Percentiles rank a stretch among this genome's conserved stretches.
phyloP scores from a whole-genome alignment of 768 basidiomycete genomes.

The Pleurotus citrinopileatus region DNA sequence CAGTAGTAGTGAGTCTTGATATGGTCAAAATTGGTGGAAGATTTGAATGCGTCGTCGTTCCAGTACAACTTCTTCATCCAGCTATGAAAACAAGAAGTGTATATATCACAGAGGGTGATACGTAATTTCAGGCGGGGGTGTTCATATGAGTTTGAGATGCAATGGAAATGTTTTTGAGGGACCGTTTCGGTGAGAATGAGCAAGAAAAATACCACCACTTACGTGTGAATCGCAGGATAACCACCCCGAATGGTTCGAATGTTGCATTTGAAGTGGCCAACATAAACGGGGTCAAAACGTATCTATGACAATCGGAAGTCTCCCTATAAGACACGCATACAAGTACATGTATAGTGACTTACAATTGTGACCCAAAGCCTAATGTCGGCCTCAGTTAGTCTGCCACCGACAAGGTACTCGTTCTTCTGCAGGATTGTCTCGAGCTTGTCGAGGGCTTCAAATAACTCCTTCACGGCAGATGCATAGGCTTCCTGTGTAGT shows the following conservation, averaged over 20 bases:
- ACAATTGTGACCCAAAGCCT: constrained; percentile 94
- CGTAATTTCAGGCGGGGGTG: too few species aligned
- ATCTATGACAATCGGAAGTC: constrained; percentile 38
- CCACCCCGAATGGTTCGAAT: constrained; percentile 79
- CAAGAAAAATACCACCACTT: constrained; percentile 16
- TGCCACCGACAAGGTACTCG: constrained; percentile 81
- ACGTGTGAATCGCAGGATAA: constrained; percentile 80
- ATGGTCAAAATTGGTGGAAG: constrained; percentile 86
- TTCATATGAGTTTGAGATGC: too few species aligned
- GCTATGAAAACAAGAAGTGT: too few species aligned
- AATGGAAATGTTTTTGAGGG: too few species aligned
- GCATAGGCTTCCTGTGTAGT: constrained; percentile 79
- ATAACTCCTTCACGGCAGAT: constrained; percentile 68
- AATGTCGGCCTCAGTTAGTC: constrained; percentile 80
- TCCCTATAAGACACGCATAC: not conserved
- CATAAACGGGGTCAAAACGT: constrained; percentile 89
- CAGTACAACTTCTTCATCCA: constrained; percentile 92
- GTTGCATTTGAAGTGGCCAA: constrained; percentile 94
- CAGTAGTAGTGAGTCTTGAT: constrained; percentile 78
- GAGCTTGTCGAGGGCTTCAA: constrained; percentile 74
- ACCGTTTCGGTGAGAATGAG: not conserved
- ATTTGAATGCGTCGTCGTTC: constrained; percentile 84
- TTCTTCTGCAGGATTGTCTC: constrained; percentile 77
- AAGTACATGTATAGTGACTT: constrained; percentile 26
- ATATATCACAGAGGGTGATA: too few species aligned